phyloP scores from a whole-genome alignment of 1,139 yeast species.

The Torulaspora pretoriensis region DNA sequence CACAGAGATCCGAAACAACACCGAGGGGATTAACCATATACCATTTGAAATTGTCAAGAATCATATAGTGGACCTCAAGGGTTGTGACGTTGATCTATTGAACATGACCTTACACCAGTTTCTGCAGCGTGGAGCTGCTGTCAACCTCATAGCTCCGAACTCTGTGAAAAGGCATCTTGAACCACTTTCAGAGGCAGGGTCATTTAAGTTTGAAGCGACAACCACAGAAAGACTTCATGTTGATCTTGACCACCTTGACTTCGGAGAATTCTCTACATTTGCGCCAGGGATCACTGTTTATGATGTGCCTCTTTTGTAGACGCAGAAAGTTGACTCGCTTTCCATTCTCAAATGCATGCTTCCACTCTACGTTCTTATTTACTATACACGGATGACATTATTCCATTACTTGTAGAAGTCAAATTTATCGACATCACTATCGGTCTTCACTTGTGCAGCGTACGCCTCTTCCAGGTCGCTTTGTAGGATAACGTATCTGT shows the following conservation, averaged over 20 bases:
- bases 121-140: slow-evolving; percentile 19
- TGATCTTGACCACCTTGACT: slow-evolving; percentile 67
- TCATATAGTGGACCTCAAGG: slow-evolving; percentile 40
- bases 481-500: slow-evolving; percentile 93
- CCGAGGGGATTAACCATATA: slow-evolving; percentile 21
- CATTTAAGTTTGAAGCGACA: slow-evolving; percentile 29
- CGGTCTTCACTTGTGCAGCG: slow-evolving; percentile 92
- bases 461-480: slow-evolving; percentile 97
- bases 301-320: slow-evolving; percentile 14
- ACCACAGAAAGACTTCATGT: slow-evolving; percentile 51
- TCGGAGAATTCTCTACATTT: slow-evolving; percentile 43
- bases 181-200: slow-evolving; percentile 11
- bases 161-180: slow-evolving; percentile 40
- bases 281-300: slow-evolving; percentile 49
- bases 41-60: slow-evolving; percentile 20
- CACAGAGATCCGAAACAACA: slow-evolving; percentile 24
- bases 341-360: slow-evolving; percentile 5
- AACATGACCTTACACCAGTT: slow-evolving; percentile 27
- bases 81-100: slow-evolving; percentile 32
- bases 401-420: slow-evolving; percentile 78
- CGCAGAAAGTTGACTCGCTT: background rate
- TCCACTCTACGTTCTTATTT: slow-evolving; percentile 10
- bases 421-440: slow-evolving; percentile 92
- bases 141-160: slow-evolving; percentile 47
- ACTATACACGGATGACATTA: slow-evolving; percentile 11